A percentile compares a stretch with the other conserved stretches of the same genome.
Evolutionary conservation across 2,329 filamentous ascomycete species (phyloP).

Genomic region (Drechslera avenae): DNA sequence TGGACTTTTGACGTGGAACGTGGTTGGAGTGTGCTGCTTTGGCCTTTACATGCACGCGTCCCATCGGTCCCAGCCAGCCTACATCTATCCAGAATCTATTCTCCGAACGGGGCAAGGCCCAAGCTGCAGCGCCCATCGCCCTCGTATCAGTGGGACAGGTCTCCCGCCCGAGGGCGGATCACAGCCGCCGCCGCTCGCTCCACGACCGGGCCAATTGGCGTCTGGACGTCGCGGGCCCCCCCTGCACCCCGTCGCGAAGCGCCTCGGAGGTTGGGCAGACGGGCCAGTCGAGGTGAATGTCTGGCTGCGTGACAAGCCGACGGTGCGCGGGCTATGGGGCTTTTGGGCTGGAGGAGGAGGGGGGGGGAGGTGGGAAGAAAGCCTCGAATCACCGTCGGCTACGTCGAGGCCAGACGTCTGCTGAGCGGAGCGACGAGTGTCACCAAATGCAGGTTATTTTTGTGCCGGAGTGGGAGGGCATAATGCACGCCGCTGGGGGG

Average conservation of each 20-base stretch:
- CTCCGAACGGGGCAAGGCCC: slow-evolving; percentile 23
- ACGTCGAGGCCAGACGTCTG: slow-evolving; percentile 7
- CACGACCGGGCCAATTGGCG: slow-evolving; percentile 19
- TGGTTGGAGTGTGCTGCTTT: slow-evolving; percentile 2
- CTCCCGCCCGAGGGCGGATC: slow-evolving; percentile 30
- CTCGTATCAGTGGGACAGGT: slow-evolving; percentile 19
- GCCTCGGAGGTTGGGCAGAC: slow-evolving; percentile 12
- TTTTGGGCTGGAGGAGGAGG: slow-evolving; percentile 4
- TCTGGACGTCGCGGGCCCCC: slow-evolving; percentile 15
- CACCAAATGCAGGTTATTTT: slow-evolving; percentile 36
- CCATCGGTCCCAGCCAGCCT: no score
- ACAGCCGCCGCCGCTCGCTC: slow-evolving; percentile 30
- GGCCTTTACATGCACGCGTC: not conserved
- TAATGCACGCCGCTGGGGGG: slow-evolving; percentile 16
- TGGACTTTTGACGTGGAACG: slow-evolving; percentile 8
- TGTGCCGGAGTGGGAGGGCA: slow-evolving; percentile 23
- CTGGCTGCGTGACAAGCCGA: not conserved
- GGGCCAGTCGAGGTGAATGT: slow-evolving; percentile 6
- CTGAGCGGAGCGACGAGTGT: slow-evolving; percentile 28
- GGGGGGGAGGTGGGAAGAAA: slow-evolving; percentile 8
- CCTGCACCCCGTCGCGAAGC: slow-evolving; percentile 15
- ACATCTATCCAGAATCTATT: slow-evolving; percentile 9
- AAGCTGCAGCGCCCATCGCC: slow-evolving; percentile 18
- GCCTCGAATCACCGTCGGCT: slow-evolving; percentile 14
- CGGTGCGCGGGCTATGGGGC: not conserved